Conservation (phyloP, 257 asterid species). For the Solanum dulcamara region DNA sequence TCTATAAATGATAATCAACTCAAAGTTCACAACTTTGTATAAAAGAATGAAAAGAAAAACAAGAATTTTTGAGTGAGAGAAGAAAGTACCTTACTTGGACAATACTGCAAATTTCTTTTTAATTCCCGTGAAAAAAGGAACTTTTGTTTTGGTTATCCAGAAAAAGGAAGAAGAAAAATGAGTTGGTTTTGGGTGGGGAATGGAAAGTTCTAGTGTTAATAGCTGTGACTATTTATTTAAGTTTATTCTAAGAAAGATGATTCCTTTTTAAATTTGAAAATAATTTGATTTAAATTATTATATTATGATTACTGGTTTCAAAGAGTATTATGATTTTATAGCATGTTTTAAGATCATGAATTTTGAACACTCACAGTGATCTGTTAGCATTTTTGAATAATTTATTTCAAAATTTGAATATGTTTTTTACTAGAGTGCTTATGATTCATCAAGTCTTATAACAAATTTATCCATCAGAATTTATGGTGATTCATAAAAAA, state of each 20-base stretch:
- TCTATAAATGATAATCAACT: neutral
- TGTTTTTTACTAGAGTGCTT: neutral
- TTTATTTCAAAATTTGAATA: neutral
- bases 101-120: neutral
- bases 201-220: neutral
- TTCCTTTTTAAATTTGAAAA: neutral
- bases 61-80: neutral
- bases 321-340: neutral
- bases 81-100: neutral
- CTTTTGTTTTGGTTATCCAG: neutral
- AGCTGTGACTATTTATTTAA: neutral
- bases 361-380: neutral
- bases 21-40: neutral
- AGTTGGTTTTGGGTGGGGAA: neutral
- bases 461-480: neutral
- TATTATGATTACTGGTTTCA: too few relatives aligned
- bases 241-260: neutral
- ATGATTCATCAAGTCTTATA: neutral
- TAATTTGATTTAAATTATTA: neutral
- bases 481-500: neutral
- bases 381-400: neutral
- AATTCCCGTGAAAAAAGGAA: neutral
- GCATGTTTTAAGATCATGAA: neutral
- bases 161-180: neutral
- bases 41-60: neutral